A percentile compares a stretch with the other conserved stretches of the same genome.
Evolutionary conservation across 2,329 filamentous ascomycete species (phyloP).

Genomic region (Diaporthe velutina): DNA sequence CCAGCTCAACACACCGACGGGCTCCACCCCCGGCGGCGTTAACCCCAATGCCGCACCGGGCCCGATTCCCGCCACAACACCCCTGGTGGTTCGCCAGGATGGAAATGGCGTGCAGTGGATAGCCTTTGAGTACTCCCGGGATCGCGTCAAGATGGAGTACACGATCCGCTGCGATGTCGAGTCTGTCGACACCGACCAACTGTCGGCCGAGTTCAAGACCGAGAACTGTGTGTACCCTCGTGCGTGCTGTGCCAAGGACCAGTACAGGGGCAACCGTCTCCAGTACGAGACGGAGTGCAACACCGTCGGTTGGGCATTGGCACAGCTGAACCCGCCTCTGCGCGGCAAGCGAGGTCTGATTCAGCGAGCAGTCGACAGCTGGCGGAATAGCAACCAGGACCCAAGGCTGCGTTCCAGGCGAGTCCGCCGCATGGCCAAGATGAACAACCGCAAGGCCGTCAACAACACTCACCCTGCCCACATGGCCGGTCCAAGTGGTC

Average conservation of each 20-base stretch:
- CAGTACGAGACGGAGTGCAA: slow-evolving; percentile 99
- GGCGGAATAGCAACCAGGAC: slow-evolving; percentile 99
- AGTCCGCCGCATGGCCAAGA: slow-evolving; percentile 95
- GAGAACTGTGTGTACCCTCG: slow-evolving; percentile 99
- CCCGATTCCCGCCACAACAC: slow-evolving; percentile 96
- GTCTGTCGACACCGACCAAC: slow-evolving; percentile 90
- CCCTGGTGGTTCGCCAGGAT: slow-evolving; percentile 92
- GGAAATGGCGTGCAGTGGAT: slow-evolving; percentile 99
- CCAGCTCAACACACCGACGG: slow-evolving; percentile 55
- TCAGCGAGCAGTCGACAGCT: slow-evolving; percentile 96
- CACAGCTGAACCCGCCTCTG: slow-evolving; percentile 90
- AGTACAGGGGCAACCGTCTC: slow-evolving; percentile 94
- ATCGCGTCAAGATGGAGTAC: slow-evolving; percentile 99
- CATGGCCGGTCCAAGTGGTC: slow-evolving; percentile 71
- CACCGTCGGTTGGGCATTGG: slow-evolving; percentile 98
- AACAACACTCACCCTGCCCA: slow-evolving; percentile 67
- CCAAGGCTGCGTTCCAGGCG: slow-evolving; percentile 89
- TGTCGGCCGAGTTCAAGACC: slow-evolving; percentile 91
- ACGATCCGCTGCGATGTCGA: slow-evolving; percentile 98
- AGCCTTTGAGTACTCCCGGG: slow-evolving; percentile 96
- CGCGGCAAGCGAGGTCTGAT: slow-evolving; percentile 96
- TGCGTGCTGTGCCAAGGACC: slow-evolving; percentile 93
- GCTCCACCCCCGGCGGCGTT: slow-evolving; percentile 69
- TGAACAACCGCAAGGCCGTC: slow-evolving; percentile 85
- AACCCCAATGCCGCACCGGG: slow-evolving; percentile 95